phyloP scores from a whole-genome alignment of 805 yeast genomes.

The Metschnikowia noctiluminum region DNA sequence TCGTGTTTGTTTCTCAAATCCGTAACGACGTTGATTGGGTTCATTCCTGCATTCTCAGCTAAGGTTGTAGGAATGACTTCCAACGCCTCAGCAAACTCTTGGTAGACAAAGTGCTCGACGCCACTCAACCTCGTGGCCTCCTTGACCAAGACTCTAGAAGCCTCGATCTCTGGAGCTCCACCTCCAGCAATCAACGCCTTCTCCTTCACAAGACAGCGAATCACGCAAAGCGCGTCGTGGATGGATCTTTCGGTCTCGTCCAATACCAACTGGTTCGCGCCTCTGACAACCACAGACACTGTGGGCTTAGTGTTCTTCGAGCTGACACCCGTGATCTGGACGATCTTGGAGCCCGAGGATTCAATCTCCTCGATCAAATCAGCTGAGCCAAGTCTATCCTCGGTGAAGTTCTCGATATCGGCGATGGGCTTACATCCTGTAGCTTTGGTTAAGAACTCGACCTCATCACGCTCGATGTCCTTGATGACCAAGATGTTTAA shows the following conservation, averaged over 20 bases:
- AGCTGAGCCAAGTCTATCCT: conserved; percentile 87
- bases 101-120: conserved; percentile 85
- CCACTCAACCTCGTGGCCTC: conserved; percentile 76
- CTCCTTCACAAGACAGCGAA: conserved; percentile 82
- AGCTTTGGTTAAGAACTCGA: conserved; percentile 82
- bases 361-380: conserved; percentile 91
- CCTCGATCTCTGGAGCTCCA: conserved; percentile 96
- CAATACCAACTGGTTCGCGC: conserved; percentile 84
- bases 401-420: conserved; percentile 88
- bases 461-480: conserved; percentile 94
- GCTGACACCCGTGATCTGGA: conserved; percentile 75
- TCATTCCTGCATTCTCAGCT: conserved; percentile 93
- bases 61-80: conserved; percentile 92
- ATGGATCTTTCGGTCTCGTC: conserved; percentile 97
- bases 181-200: conserved; percentile 96
- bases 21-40: conserved; percentile 87
- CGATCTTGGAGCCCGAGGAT: conserved; percentile 84
- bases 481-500: conserved; percentile 90
- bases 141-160: conserved; percentile 66
- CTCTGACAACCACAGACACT: conserved; percentile 89
- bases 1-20: conserved; percentile 90
- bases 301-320: conserved; percentile 58
- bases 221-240: conserved; percentile 96
- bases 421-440: conserved; percentile 96
- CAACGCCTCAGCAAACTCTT: conserved; percentile 86